Evolutionary conservation across 2,329 filamentous ascomycete species (phyloP).

Genomic region (Apiospora saccharicola): DNA sequence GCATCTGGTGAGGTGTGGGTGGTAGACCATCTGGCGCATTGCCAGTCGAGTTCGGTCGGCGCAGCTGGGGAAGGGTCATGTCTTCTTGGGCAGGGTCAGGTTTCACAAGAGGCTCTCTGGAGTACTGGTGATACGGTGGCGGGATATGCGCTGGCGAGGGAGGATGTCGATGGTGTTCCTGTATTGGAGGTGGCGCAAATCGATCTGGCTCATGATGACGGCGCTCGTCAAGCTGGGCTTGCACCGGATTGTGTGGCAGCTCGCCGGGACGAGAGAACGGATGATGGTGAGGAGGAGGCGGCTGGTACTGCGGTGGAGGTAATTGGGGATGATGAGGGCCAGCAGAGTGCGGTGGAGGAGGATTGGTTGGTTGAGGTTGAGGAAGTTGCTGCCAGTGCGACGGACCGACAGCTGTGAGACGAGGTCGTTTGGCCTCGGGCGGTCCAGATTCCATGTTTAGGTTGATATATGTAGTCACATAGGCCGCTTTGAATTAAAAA

Average conservation of each 20-base stretch:
- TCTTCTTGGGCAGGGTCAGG: slow-evolving; percentile 59
- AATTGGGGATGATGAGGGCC: slow-evolving; percentile 49
- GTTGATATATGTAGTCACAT: slow-evolving; percentile 48
- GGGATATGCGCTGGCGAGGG: slow-evolving; percentile 53
- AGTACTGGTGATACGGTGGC: slow-evolving; percentile 51
- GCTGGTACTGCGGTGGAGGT: slow-evolving; percentile 48
- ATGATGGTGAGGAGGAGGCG: slow-evolving; percentile 36
- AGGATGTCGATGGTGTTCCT: slow-evolving; percentile 59
- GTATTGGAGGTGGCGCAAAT: slow-evolving; percentile 55
- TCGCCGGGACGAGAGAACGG: slow-evolving; percentile 49
- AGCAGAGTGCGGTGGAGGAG: slow-evolving; percentile 42
- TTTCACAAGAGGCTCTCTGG: slow-evolving; percentile 63
- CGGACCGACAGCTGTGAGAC: slow-evolving; percentile 54
- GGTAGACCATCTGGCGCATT: slow-evolving; percentile 46
- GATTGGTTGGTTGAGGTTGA: slow-evolving; percentile 53
- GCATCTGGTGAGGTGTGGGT: slow-evolving; percentile 45
- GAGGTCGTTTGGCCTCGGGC: slow-evolving; percentile 67
- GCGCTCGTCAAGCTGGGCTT: slow-evolving; percentile 59
- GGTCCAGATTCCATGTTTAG: slow-evolving; percentile 67
- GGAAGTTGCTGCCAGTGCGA: slow-evolving; percentile 55
- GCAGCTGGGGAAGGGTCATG: slow-evolving; percentile 49
- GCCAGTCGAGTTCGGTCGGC: slow-evolving; percentile 61
- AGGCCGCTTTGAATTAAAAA: slow-evolving; percentile 31
- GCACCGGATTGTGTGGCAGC: slow-evolving; percentile 49
- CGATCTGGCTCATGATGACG: slow-evolving; percentile 64